These are phyloP conservation scores for Hericium alpestre DNA, from an alignment of 768 basidiomycete species.

Conservation along the genomic window DNA sequence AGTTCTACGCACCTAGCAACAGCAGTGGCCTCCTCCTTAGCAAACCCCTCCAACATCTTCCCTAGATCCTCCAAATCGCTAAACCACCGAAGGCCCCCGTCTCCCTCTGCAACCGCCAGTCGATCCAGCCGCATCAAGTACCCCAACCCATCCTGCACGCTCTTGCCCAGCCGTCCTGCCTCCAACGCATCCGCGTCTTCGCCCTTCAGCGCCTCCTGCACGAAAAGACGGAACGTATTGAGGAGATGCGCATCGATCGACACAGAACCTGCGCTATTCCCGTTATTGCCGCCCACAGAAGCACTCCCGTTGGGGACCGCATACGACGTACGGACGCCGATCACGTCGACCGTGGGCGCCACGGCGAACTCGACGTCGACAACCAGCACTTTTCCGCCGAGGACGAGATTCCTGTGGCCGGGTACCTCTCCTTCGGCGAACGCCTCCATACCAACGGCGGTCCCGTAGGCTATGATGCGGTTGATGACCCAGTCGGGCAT, in stretches of 20 bases:
- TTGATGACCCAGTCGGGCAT: slow-evolving; percentile 49
- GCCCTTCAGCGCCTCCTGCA: slow-evolving; percentile 47
- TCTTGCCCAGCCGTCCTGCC: slow-evolving; percentile 38
- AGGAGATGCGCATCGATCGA: slow-evolving; percentile 57
- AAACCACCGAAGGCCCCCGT: slow-evolving; percentile 67
- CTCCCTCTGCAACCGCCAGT: slow-evolving; percentile 49
- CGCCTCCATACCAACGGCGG: slow-evolving; percentile 59
- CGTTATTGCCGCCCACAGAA: neutral
- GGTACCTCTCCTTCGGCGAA: slow-evolving; percentile 50
- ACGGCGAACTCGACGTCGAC: slow-evolving; percentile 61
- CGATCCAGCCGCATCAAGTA: slow-evolving; percentile 68
- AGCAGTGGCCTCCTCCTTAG: slow-evolving; percentile 40
- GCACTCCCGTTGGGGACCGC: neutral
- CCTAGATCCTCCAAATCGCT: slow-evolving; percentile 49
- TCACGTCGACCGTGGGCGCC: slow-evolving; percentile 18
- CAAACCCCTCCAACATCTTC: slow-evolving; percentile 37
- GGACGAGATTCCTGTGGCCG: slow-evolving; percentile 43
- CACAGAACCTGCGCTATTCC: slow-evolving; percentile 6
- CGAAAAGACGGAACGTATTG: slow-evolving; percentile 44
- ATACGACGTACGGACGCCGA: neutral
- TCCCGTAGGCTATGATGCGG: slow-evolving; percentile 52
- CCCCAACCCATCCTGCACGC: slow-evolving; percentile 44
- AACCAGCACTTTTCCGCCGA: slow-evolving; percentile 75
- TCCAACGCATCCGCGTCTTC: slow-evolving; percentile 38
- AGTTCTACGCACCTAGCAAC: slow-evolving; percentile 36